Evolutionary conservation across 116 monocot species (phyloP).

Genomic region (Trichopus zeylanicus): DNA sequence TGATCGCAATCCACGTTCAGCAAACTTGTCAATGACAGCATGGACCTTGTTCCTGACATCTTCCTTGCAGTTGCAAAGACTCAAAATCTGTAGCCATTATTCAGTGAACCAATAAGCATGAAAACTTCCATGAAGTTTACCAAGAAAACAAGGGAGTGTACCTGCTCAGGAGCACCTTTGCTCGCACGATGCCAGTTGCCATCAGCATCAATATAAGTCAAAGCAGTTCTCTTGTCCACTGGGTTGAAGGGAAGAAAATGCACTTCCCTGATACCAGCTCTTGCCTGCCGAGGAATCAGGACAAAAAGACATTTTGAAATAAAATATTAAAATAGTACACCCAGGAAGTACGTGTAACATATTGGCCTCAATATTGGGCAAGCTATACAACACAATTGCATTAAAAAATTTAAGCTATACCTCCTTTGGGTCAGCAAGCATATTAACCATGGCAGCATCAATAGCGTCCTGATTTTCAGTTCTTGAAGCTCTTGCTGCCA

Average conservation of each 20-base stretch:
- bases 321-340: not conserved
- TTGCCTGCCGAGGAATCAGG: conserved; percentile 29
- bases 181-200: conserved; percentile 83
- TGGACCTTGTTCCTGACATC: conserved; percentile 75
- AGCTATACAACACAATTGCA: too few relatives aligned
- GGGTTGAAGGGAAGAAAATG: conserved; percentile 95
- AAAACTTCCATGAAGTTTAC: not conserved
- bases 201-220: conserved; percentile 71
- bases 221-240: conserved; percentile 91
- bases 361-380: too few relatives aligned
- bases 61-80: conserved; percentile 73
- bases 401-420: conserved; percentile 17
- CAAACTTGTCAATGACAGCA: conserved; percentile 80
- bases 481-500: conserved; percentile 84
- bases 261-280: conserved; percentile 89
- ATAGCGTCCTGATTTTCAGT: conserved; percentile 94
- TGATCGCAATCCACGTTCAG: conserved; percentile 92
- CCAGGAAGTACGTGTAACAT: too few relatives aligned
- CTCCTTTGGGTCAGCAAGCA: conserved; percentile 99
- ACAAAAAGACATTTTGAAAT: not conserved
- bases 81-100: conserved; percentile 40
- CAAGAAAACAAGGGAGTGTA: too few relatives aligned
- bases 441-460: conserved; percentile 90
- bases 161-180: conserved; percentile 95
- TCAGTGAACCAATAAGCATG: not conserved